Percentiles rank a stretch among this genome's conserved stretches.
Evolutionary conservation across 768 basidiomycete genomes (phyloP).

Genomic region (Megacollybia marginata): DNA sequence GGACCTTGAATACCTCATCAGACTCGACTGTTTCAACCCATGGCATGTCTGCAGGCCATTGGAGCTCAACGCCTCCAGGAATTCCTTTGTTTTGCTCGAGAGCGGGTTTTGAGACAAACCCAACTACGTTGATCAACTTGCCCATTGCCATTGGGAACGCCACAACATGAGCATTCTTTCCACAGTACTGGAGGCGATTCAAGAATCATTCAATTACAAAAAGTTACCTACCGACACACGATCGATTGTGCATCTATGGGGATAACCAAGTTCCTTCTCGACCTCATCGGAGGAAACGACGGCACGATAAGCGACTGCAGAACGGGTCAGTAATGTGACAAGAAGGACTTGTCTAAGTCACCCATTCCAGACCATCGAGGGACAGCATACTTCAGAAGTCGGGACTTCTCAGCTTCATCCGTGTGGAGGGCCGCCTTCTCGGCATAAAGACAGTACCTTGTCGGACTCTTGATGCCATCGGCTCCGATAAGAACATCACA

Average conservation of each 20-base stretch:
- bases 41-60: background rate
- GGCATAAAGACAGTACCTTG: conserved; percentile 25
- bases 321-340: no score
- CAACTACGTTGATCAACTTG: conserved; percentile 54
- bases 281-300: conserved; percentile 46
- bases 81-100: conserved; percentile 25
- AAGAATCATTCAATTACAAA: background rate
- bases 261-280: conserved; percentile 8
- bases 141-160: conserved; percentile 56
- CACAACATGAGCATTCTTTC: conserved; percentile 24
- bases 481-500: conserved; percentile 50
- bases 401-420: conserved; percentile 30
- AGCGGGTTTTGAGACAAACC: conserved; percentile 43
- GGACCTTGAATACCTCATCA: background rate
- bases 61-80: background rate
- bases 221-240: conserved; percentile 49
- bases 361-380: conserved; percentile 52
- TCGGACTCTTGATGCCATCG: conserved; percentile 14
- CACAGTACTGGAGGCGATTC: conserved; percentile 29
- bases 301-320: conserved; percentile 42
- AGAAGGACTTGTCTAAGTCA: no score
- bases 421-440: conserved; percentile 30
- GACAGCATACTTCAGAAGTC: conserved; percentile 32
- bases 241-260: conserved; percentile 33
- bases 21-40: background rate